A percentile compares a stretch with the other conserved stretches of the same genome.
These are phyloP conservation scores for Xylaria arbuscula DNA, from an alignment of 2,329 filamentous ascomycete species.

Conservation along the genomic window DNA sequence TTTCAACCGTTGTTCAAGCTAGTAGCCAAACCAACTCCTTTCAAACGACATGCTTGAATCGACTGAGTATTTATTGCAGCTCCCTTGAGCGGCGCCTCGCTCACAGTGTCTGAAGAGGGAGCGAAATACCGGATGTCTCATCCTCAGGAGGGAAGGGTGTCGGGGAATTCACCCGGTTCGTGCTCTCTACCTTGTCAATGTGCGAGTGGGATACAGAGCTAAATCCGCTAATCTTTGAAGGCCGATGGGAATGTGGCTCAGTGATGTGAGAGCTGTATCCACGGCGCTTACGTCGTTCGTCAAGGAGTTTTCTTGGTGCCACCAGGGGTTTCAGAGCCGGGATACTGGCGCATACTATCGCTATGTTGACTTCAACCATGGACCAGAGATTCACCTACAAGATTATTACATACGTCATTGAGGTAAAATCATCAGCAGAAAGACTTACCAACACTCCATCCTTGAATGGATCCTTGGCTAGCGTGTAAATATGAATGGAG, in stretches of 20 bases:
- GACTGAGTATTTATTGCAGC: not conserved
- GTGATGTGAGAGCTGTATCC: conserved; percentile 39
- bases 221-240: conserved; percentile 34
- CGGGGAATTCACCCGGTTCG: conserved; percentile 17
- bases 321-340: conserved; percentile 63
- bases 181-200: conserved; percentile 15
- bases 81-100: not conserved
- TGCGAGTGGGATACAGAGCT: conserved; percentile 40
- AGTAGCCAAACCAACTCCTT: too few relatives aligned
- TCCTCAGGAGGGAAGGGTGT: conserved; percentile 8
- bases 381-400: conserved; percentile 56
- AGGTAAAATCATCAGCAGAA: not conserved
- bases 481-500: conserved; percentile 54
- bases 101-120: conserved; percentile 28
- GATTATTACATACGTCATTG: not conserved
- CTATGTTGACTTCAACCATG: conserved; percentile 61
- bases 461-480: conserved; percentile 52
- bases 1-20: not conserved
- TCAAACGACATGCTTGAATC: not conserved
- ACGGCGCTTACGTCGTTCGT: conserved; percentile 31
- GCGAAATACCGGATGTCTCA: conserved; percentile 25
- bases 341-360: conserved; percentile 61
- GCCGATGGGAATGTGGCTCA: conserved; percentile 25
- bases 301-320: conserved; percentile 49
- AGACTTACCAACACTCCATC: conserved; percentile 47